Conservation (phyloP, 192 early-diverging fungal species). For the Dissophora globulifera region DNA sequence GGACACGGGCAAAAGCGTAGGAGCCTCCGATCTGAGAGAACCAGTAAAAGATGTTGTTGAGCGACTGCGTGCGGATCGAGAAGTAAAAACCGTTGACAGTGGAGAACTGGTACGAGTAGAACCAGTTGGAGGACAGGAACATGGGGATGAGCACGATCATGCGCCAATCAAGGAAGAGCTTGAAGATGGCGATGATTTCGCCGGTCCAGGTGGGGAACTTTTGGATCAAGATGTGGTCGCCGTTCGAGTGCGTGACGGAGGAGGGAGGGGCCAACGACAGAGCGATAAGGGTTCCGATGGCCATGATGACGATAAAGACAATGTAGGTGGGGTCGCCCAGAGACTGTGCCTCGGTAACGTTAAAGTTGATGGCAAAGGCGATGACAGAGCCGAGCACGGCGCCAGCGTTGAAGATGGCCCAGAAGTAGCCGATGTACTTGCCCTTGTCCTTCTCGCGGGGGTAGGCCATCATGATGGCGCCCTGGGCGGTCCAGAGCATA, state of each 20-base stretch:
- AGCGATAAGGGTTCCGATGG: conserved; percentile 64
- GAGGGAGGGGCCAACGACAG: conserved; percentile 63
- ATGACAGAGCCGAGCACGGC: conserved; percentile 81
- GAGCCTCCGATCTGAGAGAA: conserved; percentile 78
- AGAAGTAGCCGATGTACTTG: conserved; percentile 83
- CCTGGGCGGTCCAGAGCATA: conserved; percentile 75
- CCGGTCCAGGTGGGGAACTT: conserved; percentile 70
- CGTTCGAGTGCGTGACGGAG: conserved; percentile 72
- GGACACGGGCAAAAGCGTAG: conserved; percentile 65
- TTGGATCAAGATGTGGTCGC: conserved; percentile 69
- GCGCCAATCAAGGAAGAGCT: conserved; percentile 69
- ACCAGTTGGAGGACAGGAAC: conserved; percentile 79
- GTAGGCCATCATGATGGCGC: conserved; percentile 87
- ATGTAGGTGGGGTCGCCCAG: conserved; percentile 77
- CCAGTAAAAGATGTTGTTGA: conserved; percentile 83
- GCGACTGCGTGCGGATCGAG: conserved; percentile 68
- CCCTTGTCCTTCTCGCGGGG: conserved; percentile 83
- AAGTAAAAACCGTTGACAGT: conserved; percentile 70
- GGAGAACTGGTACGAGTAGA: conserved; percentile 80
- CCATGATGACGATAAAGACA: conserved; percentile 77
- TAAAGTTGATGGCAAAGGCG: conserved; percentile 75
- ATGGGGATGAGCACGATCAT: conserved; percentile 73
- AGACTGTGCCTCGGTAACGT: conserved; percentile 52
- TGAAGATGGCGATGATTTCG: conserved; percentile 60
- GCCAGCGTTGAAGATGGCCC: conserved; percentile 84